Conservation (phyloP, 371 early-diverging fungal genomes). For the Entomophthora muscae region DNA sequence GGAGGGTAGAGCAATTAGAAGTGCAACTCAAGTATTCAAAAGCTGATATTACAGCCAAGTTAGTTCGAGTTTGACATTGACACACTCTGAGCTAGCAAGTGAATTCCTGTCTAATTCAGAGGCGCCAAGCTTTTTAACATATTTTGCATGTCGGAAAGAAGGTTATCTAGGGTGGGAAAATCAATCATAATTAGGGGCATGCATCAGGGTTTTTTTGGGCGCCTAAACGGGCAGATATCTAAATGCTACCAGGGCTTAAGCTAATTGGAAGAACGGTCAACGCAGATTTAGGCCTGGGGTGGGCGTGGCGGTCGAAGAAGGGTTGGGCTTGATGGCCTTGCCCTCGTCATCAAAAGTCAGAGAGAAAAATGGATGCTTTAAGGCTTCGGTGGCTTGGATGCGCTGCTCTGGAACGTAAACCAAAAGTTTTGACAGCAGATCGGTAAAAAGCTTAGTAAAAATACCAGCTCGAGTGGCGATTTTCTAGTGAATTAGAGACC, state of each 20-base stretch:
- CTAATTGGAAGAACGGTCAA: not conserved
- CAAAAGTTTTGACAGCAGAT: conserved; percentile 34
- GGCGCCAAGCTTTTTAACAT: not conserved
- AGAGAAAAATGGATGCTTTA: conserved; percentile 9
- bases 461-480: not conserved
- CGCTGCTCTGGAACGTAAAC: conserved; percentile 41
- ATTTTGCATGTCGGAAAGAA: not conserved
- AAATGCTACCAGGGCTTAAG: not conserved
- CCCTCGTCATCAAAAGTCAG: not conserved
- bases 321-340: not conserved
- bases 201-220: not conserved
- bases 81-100: not conserved
- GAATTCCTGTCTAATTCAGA: not conserved
- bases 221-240: not conserved
- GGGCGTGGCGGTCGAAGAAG: not conserved
- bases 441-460: conserved; percentile 13
- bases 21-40: not conserved
- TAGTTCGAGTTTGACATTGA: not conserved
- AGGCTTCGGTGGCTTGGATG: conserved; percentile 21
- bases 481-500: not conserved
- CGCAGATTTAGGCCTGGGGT: not conserved
- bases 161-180: not conserved
- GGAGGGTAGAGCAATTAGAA: not conserved
- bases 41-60: conserved; percentile 2
- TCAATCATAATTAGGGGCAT: not conserved